Percentiles rank a stretch among this genome's conserved stretches.
Conservation (phyloP, 805 yeast species). For the Lachancea lanzarotensis region DNA sequence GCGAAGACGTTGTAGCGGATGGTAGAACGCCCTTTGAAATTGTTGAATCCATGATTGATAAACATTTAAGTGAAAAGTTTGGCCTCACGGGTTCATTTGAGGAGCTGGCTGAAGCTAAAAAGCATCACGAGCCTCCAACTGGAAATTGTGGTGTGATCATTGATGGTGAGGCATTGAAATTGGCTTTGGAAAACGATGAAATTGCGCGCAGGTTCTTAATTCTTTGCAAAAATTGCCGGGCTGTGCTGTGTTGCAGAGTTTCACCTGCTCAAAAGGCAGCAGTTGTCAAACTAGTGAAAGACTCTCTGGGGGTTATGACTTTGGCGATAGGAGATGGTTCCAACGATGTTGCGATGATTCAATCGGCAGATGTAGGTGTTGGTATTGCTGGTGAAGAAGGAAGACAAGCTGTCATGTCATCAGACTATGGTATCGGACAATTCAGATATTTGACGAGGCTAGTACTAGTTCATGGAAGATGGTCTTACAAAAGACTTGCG, state of each 20-base stretch:
- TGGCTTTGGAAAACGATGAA: constrained; percentile 42
- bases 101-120: constrained; percentile 49
- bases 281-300: constrained; percentile 74
- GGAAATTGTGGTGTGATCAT: constrained; percentile 65
- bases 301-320: constrained; percentile 71
- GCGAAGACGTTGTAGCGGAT: constrained; percentile 45
- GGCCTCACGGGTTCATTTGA: constrained; percentile 51
- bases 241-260: constrained; percentile 81
- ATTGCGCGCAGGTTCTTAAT: constrained; percentile 54
- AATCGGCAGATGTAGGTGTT: constrained; percentile 80
- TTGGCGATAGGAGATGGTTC: constrained; percentile 86
- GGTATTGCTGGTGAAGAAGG: constrained; percentile 94
- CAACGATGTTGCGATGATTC: constrained; percentile 87
- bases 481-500: constrained; percentile 76
- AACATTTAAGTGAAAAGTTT: constrained; percentile 51
- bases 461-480: constrained; percentile 72
- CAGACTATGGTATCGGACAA: constrained; percentile 82
- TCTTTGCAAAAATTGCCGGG: constrained; percentile 71
- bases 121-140: constrained; percentile 58
- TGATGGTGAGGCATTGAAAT: constrained; percentile 71
- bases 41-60: constrained; percentile 44
- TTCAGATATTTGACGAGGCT: constrained; percentile 64
- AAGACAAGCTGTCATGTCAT: constrained; percentile 81
- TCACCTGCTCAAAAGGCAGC: constrained; percentile 84
- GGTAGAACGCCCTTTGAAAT: constrained; percentile 35